A percentile compares a stretch with the other conserved stretches of the same genome.
Evolutionary conservation across 139 green algal genomes (phyloP).

Genomic region (Eudorina sp.): DNA sequence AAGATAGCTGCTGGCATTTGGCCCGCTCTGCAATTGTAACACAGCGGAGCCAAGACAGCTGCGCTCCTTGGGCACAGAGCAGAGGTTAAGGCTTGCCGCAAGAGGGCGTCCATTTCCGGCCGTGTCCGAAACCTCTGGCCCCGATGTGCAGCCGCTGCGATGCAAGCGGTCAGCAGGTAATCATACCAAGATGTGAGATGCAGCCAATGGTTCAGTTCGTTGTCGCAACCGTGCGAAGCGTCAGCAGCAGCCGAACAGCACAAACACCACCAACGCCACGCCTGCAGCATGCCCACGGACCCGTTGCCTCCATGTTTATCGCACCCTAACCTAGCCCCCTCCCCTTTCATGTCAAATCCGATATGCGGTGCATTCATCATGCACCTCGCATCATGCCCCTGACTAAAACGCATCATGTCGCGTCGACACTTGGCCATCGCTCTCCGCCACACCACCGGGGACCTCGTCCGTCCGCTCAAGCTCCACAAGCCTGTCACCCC

Average conservation of each 20-base stretch:
- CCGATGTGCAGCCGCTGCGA: background rate
- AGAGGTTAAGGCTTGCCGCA: background rate
- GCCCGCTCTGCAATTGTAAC: conserved; percentile 4
- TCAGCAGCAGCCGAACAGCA: background rate
- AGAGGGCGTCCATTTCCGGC: background rate
- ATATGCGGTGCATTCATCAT: conserved; percentile 40
- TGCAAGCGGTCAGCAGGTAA: background rate
- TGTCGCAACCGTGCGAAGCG: background rate
- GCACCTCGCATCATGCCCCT: conserved; percentile 40
- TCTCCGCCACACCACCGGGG: conserved; percentile 20
- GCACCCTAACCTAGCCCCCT: conserved; percentile 20
- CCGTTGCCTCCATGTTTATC: background rate
- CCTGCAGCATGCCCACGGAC: background rate
- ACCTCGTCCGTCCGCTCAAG: conserved; percentile 26
- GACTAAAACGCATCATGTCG: conserved; percentile 32
- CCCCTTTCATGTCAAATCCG: conserved; percentile 20
- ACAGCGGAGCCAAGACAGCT: background rate
- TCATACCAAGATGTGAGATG: background rate
- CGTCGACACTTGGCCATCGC: background rate
- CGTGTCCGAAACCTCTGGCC: background rate
- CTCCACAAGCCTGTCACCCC: conserved; percentile 25
- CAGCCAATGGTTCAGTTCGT: conserved; percentile 3
- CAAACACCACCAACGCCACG: background rate
- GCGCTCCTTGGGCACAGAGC: background rate
- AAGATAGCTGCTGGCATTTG: too few species aligned